phyloP scores from a whole-genome alignment of 164 flowering plant species.

The Kingdonia uniflora region DNA sequence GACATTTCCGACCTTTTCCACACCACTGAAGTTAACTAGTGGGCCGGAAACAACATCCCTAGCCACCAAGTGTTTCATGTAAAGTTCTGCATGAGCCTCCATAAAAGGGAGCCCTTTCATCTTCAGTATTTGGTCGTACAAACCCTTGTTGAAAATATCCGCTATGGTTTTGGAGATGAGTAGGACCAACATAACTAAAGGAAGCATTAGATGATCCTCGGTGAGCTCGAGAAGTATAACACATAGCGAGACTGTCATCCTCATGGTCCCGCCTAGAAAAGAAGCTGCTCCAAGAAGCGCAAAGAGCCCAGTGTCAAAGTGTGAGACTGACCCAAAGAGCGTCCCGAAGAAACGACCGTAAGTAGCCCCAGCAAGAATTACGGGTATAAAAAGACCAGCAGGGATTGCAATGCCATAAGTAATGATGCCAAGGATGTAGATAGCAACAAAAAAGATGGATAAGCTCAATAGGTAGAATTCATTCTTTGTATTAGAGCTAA shows the following conservation, averaged over 20 bases:
- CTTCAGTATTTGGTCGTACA: slow-evolving; percentile 80
- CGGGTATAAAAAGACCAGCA: slow-evolving; percentile 92
- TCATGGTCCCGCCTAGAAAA: slow-evolving; percentile 93
- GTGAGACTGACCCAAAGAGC: slow-evolving; percentile 33
- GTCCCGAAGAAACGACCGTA: slow-evolving; percentile 79
- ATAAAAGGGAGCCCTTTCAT: slow-evolving; percentile 87
- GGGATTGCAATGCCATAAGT: slow-evolving; percentile 93
- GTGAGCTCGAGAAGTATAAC: slow-evolving; percentile 91
- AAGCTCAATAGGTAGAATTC: slow-evolving; percentile 50
- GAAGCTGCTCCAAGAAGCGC: slow-evolving; percentile 94
- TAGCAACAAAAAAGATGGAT: slow-evolving; percentile 42
- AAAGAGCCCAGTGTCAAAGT: slow-evolving; percentile 63
- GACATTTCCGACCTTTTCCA: slow-evolving; percentile 71
- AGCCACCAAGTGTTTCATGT: slow-evolving; percentile 76
- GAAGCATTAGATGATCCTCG: slow-evolving; percentile 75
- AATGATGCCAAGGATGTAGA: slow-evolving; percentile 63
- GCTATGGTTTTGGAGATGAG: slow-evolving; percentile 92
- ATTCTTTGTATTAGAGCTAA: slow-evolving; percentile 36
- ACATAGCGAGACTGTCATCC: slow-evolving; percentile 94
- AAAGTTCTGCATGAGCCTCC: slow-evolving; percentile 91
- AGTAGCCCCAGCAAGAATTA: slow-evolving; percentile 85
- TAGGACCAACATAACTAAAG: slow-evolving; percentile 82
- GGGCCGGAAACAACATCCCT: slow-evolving; percentile 83
- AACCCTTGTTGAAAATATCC: slow-evolving; percentile 76
- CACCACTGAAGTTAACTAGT: slow-evolving; percentile 51